Evolutionary conservation across 176 grass and related monocot species (phyloP).

Genomic region (Triticum urartu): DNA sequence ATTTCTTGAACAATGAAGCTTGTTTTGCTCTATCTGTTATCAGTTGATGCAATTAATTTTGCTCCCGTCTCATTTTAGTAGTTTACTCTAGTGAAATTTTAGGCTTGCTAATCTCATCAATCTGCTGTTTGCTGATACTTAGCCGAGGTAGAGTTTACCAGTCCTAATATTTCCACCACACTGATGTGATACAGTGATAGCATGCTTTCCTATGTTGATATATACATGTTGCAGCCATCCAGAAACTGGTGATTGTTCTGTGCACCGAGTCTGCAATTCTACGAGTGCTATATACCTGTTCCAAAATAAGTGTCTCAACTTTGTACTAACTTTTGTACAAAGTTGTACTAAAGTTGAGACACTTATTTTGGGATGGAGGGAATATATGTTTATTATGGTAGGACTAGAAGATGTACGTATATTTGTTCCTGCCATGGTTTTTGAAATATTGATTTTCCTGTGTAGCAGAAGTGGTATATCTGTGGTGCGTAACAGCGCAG

Average conservation of each 20-base stretch:
- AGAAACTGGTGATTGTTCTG: not conserved
- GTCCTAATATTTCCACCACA: not conserved
- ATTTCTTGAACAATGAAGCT: not conserved
- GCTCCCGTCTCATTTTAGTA: not conserved
- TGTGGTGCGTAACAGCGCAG: not conserved
- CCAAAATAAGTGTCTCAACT: too few relatives aligned
- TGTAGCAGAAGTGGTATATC: not conserved
- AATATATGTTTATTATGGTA: too few relatives aligned
- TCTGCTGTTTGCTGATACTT: not conserved
- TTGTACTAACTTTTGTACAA: too few relatives aligned
- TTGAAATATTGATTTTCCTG: too few relatives aligned
- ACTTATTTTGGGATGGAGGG: too few relatives aligned
- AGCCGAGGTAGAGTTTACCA: not conserved
- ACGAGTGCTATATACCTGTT: too few relatives aligned
- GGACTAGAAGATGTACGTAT: too few relatives aligned
- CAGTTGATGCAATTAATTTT: conserved; percentile 35
- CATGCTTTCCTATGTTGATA: not conserved
- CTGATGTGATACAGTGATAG: not conserved
- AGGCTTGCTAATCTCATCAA: not conserved
- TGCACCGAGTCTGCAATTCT: too few relatives aligned
- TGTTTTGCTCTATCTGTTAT: conserved; percentile 25
- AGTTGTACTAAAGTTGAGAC: too few relatives aligned
- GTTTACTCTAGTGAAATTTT: not conserved
- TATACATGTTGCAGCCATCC: not conserved
- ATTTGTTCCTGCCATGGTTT: too few relatives aligned